Percentiles rank a stretch among this genome's conserved stretches.
These are phyloP conservation scores for Colletotrichum paranaense DNA, from an alignment of 2,329 filamentous ascomycete genomes.

Conservation along the genomic window DNA sequence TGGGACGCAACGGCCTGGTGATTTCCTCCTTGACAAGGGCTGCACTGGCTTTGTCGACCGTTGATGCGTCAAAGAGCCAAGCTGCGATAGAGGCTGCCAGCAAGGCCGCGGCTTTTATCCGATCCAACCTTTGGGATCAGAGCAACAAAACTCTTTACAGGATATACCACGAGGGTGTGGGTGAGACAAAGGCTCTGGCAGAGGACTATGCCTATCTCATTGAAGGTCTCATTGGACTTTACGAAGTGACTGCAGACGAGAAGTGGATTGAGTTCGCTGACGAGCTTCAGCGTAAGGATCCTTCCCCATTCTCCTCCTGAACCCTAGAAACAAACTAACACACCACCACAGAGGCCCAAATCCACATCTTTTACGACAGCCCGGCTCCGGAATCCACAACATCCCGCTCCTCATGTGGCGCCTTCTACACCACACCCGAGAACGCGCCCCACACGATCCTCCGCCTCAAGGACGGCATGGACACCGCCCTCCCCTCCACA, in stretches of 20 bases:
- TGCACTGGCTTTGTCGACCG: constrained; percentile 72
- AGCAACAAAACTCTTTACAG: constrained; percentile 74
- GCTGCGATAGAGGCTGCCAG: constrained; percentile 75
- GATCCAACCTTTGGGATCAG: constrained; percentile 77
- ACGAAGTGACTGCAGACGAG: constrained; percentile 83
- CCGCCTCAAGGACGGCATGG: constrained; percentile 94
- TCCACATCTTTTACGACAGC: constrained; percentile 80
- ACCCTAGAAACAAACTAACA: constrained; percentile 34
- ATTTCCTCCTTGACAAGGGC: constrained; percentile 85
- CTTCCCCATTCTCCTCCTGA: background rate
- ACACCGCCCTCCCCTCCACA: constrained; percentile 88
- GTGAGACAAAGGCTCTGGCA: constrained; percentile 80
- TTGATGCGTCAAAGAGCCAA: constrained; percentile 67
- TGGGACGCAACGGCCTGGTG: constrained; percentile 88
- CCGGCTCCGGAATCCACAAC: constrained; percentile 49
- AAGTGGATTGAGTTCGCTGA: constrained; percentile 84
- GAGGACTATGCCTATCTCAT: constrained; percentile 96
- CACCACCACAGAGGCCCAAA: constrained; percentile 71
- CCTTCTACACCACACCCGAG: constrained; percentile 78
- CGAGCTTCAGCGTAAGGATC: constrained; percentile 74
- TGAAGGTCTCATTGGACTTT: constrained; percentile 84
- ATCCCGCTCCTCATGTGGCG: constrained; percentile 60
- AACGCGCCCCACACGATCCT: constrained; percentile 78
- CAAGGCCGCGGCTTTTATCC: constrained; percentile 78
- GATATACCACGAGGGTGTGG: constrained; percentile 75